A percentile compares a stretch with the other conserved stretches of the same genome.
Conservation (phyloP, 805 yeast species). For the Blastobotrys attinorum region DNA sequence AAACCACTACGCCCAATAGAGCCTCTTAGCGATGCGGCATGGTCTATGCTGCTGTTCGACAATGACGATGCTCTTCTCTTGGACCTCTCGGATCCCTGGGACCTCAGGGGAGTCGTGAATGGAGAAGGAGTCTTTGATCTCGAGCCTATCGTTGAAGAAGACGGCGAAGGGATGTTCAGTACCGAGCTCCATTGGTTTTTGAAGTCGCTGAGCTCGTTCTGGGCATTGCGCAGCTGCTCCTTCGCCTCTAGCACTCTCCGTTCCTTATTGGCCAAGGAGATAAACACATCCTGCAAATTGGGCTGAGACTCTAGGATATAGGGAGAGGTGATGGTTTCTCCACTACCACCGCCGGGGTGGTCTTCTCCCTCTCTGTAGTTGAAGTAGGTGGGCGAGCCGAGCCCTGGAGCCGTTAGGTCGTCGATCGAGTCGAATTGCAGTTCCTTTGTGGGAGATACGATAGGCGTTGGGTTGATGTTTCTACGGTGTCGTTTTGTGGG, state of each 20-base stretch:
- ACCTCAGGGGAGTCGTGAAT: background rate
- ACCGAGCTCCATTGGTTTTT: slow-evolving; percentile 15
- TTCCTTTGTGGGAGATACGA: background rate
- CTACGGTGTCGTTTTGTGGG: background rate
- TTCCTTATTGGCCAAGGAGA: slow-evolving; percentile 28
- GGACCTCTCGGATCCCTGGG: too few species aligned
- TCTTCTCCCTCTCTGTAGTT: too few species aligned
- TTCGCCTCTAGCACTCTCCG: slow-evolving; percentile 29
- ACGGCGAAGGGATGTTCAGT: slow-evolving; percentile 7
- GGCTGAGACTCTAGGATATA: slow-evolving; percentile 17
- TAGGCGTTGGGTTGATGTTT: background rate
- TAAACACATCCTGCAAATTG: slow-evolving; percentile 26
- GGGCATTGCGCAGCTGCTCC: slow-evolving; percentile 23
- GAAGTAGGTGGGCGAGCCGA: background rate
- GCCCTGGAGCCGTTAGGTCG: too few species aligned
- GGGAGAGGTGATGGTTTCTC: slow-evolving; percentile 13
- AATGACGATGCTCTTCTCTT: too few species aligned
- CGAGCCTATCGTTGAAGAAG: background rate
- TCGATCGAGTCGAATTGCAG: background rate
- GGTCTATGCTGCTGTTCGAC: background rate
- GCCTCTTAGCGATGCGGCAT: background rate
- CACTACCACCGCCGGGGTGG: too few species aligned
- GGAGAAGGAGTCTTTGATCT: background rate
- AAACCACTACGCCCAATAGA: background rate
- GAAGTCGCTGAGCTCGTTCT: slow-evolving; percentile 22